Percentiles rank a stretch among this genome's conserved stretches.
Evolutionary conservation across 2,329 filamentous ascomycete genomes (phyloP).

Genomic region (Pyrenophora seminiperda): DNA sequence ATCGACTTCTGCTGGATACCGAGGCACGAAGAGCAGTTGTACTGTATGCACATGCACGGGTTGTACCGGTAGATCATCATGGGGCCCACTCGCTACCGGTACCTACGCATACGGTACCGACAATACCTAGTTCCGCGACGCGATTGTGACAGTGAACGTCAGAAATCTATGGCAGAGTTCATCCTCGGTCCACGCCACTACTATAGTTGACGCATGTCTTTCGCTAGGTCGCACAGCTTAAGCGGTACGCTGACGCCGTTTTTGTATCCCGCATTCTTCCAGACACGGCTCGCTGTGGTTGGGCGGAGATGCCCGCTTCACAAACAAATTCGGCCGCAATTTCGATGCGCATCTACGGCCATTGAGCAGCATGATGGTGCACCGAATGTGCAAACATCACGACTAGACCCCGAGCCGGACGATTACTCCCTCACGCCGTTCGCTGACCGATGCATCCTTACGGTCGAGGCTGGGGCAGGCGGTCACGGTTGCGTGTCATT

Average conservation of each 20-base stretch:
- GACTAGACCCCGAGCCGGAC: constrained; percentile 77
- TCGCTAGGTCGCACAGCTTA: constrained; percentile 35
- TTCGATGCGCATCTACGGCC: constrained; percentile 39
- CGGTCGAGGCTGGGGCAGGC: constrained; percentile 76
- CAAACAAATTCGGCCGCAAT: constrained; percentile 18
- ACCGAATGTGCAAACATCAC: constrained; percentile 26
- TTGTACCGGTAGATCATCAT: constrained; percentile 7
- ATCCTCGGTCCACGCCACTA: constrained; percentile 2
- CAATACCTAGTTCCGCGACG: constrained; percentile 6
- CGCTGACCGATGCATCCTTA: constrained; percentile 81
- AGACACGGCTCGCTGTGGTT: constrained; percentile 28
- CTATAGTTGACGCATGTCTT: constrained; percentile 34
- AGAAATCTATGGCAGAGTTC: constrained; percentile 4
- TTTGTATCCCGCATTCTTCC: constrained; percentile 51
- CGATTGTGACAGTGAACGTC: constrained; percentile 4
- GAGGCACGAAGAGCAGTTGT: not conserved
- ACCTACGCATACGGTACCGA: too few species aligned
- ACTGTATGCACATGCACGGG: too few species aligned
- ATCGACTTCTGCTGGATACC: not conserved
- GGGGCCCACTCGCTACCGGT: constrained; percentile 12
- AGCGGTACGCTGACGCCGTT: constrained; percentile 51
- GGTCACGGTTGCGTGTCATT: constrained; percentile 96
- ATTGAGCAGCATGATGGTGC: constrained; percentile 11
- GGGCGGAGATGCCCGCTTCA: constrained; percentile 25
- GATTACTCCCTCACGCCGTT: constrained; percentile 86